A percentile compares a stretch with the other conserved stretches of the same genome.
phyloP scores from a whole-genome alignment of 352 stramenopile genomes.

The Pilasporangium apinafurcum region DNA sequence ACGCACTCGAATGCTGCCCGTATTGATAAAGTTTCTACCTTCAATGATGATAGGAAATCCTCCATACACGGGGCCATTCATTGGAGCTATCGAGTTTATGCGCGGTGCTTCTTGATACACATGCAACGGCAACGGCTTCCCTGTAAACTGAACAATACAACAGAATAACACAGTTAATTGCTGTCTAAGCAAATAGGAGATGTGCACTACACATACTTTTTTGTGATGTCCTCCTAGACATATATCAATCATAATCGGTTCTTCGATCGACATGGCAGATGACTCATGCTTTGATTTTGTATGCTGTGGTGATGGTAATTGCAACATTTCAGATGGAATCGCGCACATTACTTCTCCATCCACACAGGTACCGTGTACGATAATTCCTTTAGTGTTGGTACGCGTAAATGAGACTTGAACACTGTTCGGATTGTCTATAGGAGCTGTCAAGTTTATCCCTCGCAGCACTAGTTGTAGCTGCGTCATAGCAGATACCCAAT shows the following conservation, averaged over 20 bases:
- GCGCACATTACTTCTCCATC: constrained; percentile 27
- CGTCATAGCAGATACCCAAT: constrained; percentile 37
- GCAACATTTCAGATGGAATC: constrained; percentile 23
- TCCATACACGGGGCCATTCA: constrained; percentile 75
- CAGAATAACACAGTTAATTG: background rate
- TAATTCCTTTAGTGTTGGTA: constrained; percentile 6
- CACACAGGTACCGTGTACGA: constrained; percentile 23
- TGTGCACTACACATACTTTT: constrained; percentile 14
- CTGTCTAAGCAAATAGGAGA: background rate
- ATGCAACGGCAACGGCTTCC: constrained; percentile 33
- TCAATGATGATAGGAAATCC: constrained; percentile 54
- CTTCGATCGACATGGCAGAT: constrained; percentile 1
- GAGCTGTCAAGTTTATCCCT: constrained; percentile 55
- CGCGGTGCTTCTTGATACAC: constrained; percentile 40
- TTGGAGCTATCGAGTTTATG: constrained; percentile 34
- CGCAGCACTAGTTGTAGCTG: constrained; percentile 26
- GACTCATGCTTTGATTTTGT: background rate
- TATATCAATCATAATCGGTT: constrained; percentile 51
- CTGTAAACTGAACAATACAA: constrained; percentile 40
- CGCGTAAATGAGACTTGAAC: constrained; percentile 44
- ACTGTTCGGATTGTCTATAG: constrained; percentile 6
- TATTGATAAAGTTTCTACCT: constrained; percentile 58
- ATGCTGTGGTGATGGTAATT: background rate
- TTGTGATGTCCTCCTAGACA: constrained; percentile 53
- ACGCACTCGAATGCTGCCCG: constrained; percentile 43